Conservation (phyloP, 139 green algal genomes). For the Chlorella sp. region DNA sequence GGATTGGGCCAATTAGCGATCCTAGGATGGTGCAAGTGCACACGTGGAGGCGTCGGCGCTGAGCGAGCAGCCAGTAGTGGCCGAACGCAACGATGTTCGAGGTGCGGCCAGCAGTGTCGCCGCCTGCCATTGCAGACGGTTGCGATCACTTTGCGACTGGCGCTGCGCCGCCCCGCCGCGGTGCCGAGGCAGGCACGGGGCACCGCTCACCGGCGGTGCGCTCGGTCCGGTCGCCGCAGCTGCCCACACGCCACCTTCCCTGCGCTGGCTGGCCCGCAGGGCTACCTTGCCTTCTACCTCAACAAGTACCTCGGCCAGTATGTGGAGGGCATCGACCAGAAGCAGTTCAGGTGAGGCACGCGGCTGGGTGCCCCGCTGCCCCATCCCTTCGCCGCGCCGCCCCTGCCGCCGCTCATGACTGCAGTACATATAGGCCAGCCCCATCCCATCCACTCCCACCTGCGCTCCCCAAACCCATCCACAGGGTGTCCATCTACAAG, state of each 20-base stretch:
- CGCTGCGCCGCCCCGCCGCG: no score
- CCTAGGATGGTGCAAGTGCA: no score
- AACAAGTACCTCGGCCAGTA: conserved; percentile 91
- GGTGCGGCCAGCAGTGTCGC: no score
- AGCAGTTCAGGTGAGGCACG: conserved; percentile 61
- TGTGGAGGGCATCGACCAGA: conserved; percentile 81
- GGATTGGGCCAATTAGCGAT: no score
- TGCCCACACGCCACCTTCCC: no score
- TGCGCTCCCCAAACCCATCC: neutral
- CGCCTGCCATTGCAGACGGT: neutral
- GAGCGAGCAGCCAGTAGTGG: no score
- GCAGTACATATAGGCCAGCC: neutral
- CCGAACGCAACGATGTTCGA: no score
- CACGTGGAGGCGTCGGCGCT: no score
- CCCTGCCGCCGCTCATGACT: neutral
- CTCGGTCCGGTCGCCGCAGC: neutral
- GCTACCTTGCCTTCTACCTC: conserved; percentile 77
- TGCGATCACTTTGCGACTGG: neutral
- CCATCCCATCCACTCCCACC: neutral
- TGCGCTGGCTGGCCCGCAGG: neutral
- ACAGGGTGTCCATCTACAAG: conserved; percentile 80
- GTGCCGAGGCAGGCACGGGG: no score
- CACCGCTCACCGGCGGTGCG: neutral
- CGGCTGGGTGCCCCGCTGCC: neutral
- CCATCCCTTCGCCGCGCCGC: neutral